These are phyloP conservation scores for Curvularia eragrostidis DNA, from an alignment of 2,329 filamentous ascomycete species.

Conservation along the genomic window DNA sequence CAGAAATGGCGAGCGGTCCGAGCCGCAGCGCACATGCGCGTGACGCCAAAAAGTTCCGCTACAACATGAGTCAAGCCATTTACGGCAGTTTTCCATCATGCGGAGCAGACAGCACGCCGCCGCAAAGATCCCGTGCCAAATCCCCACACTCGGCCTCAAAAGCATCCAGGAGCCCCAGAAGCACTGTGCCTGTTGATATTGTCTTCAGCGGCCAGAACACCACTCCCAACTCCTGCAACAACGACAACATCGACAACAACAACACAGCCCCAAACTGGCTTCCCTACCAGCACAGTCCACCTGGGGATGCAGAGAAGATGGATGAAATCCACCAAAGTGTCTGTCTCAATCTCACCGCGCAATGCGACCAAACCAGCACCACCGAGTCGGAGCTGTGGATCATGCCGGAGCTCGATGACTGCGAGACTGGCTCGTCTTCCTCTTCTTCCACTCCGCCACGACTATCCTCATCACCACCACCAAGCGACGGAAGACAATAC, in stretches of 20 bases:
- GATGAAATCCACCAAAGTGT: constrained; percentile 34
- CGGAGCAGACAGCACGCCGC: constrained; percentile 19
- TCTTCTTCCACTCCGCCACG: neutral
- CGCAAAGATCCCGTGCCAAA: constrained; percentile 17
- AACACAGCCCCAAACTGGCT: constrained; percentile 24
- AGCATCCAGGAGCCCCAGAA: constrained; percentile 16
- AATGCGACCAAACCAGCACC: constrained; percentile 5
- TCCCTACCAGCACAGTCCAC: constrained; percentile 17
- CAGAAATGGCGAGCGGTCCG: constrained; percentile 21
- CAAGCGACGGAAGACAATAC: constrained; percentile 16
- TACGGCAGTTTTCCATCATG: constrained; percentile 28
- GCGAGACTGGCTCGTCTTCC: constrained; percentile 27
- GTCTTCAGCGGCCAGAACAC: constrained; percentile 5
- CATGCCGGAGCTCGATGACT: constrained; percentile 42
- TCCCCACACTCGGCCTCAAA: constrained; percentile 15
- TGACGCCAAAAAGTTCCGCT: constrained; percentile 23
- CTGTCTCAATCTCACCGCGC: constrained; percentile 30
- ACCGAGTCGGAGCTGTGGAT: constrained; percentile 42
- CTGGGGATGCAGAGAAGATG: constrained; percentile 12
- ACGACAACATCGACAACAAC: constrained; percentile 4
- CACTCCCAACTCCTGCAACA: constrained; percentile 11
- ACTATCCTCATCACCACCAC: neutral
- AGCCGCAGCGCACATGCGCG: constrained; percentile 24
- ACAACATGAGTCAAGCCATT: constrained; percentile 25
- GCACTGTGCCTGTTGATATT: constrained; percentile 1